Percentiles rank a stretch among this genome's conserved stretches.
These are phyloP conservation scores for Cenchrus americanus DNA, from an alignment of 176 grass and related monocot species.

Conservation along the genomic window DNA sequence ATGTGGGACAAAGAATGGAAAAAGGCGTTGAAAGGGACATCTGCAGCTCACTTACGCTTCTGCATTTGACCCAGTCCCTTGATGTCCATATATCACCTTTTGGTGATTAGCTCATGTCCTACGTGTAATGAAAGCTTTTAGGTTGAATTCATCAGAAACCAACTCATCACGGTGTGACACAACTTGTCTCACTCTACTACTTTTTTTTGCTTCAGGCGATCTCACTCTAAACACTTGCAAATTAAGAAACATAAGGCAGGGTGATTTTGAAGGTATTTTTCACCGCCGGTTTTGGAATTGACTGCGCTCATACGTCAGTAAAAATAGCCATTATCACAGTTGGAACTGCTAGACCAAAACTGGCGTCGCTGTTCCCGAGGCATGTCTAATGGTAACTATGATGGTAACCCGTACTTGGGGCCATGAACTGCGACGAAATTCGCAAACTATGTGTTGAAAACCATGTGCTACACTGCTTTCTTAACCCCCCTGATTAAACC, in stretches of 20 bases:
- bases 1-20: background rate
- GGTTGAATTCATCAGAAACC: background rate
- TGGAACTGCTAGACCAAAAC: background rate
- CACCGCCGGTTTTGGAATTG: background rate
- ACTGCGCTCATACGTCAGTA: no score
- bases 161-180: background rate
- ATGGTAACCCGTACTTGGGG: background rate
- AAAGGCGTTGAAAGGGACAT: slow-evolving; percentile 24
- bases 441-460: slow-evolving; percentile 22
- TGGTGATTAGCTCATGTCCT: slow-evolving; percentile 53
- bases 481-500: slow-evolving; percentile 17
- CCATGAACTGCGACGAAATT: slow-evolving; percentile 23
- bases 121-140: slow-evolving; percentile 33
- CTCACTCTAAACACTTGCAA: background rate
- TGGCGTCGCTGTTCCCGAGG: background rate
- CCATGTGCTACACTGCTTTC: slow-evolving; percentile 20
- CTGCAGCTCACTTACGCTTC: background rate
- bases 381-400: background rate
- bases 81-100: slow-evolving; percentile 46
- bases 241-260: background rate
- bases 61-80: slow-evolving; percentile 40
- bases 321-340: background rate
- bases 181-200: slow-evolving; percentile 28
- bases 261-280: background rate
- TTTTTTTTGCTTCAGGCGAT: background rate